Percentiles rank a stretch among this genome's conserved stretches.
Evolutionary conservation across 2,329 filamentous ascomycete genomes (phyloP).

Genomic region (Aspergillus uvarum): DNA sequence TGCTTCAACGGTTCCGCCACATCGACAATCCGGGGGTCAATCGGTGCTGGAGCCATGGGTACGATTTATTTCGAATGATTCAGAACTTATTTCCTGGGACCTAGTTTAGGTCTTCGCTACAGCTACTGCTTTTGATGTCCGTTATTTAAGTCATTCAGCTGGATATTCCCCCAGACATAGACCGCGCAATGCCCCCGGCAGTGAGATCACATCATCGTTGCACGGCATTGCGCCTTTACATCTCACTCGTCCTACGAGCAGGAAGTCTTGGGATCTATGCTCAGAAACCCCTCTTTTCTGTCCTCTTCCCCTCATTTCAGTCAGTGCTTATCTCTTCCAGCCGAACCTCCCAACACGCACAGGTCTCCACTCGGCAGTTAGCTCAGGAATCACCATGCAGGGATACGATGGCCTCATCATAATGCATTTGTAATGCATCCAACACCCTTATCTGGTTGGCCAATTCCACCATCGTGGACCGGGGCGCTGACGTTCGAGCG

Average conservation of each 20-base stretch:
- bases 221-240: slow-evolving; percentile 29
- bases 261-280: background rate
- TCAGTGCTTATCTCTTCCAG: slow-evolving; percentile 9
- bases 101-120: background rate
- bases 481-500: background rate
- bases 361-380: slow-evolving; percentile 9
- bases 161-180: background rate
- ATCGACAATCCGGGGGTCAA: slow-evolving; percentile 63
- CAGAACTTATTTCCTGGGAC: background rate
- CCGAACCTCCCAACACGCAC: background rate
- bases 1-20: slow-evolving; percentile 64
- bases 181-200: background rate
- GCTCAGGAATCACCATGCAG: slow-evolving; percentile 24
- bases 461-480: background rate
- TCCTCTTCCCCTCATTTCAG: background rate
- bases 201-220: slow-evolving; percentile 34
- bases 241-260: background rate
- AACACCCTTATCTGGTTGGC: background rate
- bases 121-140: background rate
- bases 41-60: slow-evolving; percentile 58
- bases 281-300: slow-evolving; percentile 8
- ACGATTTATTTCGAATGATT: background rate
- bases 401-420: slow-evolving; percentile 22
- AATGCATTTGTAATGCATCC: background rate
- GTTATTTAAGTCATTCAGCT: background rate